Evolutionary conservation across 2,329 filamentous ascomycete species (phyloP).

Genomic region (Dothideomycetidae sp.): DNA sequence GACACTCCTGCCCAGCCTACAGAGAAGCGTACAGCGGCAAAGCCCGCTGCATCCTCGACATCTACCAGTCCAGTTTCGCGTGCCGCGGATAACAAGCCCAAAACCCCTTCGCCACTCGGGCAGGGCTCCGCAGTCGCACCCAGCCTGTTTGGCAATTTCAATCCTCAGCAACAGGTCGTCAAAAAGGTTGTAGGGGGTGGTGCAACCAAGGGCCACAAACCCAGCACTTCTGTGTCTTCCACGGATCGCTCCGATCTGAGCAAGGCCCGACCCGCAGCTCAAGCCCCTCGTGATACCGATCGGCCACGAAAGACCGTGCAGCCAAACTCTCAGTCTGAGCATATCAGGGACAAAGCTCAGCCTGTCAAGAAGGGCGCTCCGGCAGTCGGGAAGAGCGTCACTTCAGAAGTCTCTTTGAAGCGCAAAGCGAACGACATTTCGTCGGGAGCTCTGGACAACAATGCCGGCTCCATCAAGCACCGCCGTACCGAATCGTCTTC

Average conservation of each 20-base stretch:
- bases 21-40: slow-evolving; percentile 10
- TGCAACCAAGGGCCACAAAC: slow-evolving; percentile 2
- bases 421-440: slow-evolving; percentile 31
- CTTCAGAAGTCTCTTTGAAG: slow-evolving; percentile 26
- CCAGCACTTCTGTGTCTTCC: slow-evolving; percentile 11
- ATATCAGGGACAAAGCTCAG: not conserved
- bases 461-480: slow-evolving; percentile 17
- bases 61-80: slow-evolving; percentile 23
- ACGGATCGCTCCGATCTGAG: slow-evolving; percentile 7
- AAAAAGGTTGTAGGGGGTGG: slow-evolving; percentile 19
- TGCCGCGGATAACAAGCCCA: slow-evolving; percentile 37
- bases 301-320: slow-evolving; percentile 7
- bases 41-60: not conserved
- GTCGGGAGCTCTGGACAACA: slow-evolving; percentile 14
- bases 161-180: slow-evolving; percentile 15
- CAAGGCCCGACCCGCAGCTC: slow-evolving; percentile 3
- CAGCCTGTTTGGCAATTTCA: slow-evolving; percentile 5
- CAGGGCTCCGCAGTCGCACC: slow-evolving; percentile 27
- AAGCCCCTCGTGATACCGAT: slow-evolving; percentile 4
- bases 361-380: slow-evolving; percentile 1
- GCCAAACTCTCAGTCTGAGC: slow-evolving; percentile 1
- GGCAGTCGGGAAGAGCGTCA: slow-evolving; percentile 10
- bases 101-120: slow-evolving; percentile 47
- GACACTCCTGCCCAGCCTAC: slow-evolving; percentile 16
- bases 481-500: slow-evolving; percentile 22